Evolutionary conservation across 345 rosid species (phyloP).

Genomic region (Cardiospermum halicacabum): DNA sequence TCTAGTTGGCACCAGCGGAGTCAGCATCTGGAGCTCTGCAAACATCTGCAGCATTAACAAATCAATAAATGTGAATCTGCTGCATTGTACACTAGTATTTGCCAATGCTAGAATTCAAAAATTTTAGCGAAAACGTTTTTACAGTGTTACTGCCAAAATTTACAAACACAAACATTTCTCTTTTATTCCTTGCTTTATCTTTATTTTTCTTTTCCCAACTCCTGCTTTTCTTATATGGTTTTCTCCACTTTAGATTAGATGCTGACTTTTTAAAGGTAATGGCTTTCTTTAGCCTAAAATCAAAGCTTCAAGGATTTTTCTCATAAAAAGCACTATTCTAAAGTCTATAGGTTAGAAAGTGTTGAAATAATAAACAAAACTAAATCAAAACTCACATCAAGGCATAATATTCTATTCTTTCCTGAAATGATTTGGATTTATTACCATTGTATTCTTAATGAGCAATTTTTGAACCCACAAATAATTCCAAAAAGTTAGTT

Average conservation of each 20-base stretch:
- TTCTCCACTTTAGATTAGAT: background rate
- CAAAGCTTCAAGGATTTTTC: background rate
- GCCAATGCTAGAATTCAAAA: background rate
- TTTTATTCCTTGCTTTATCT: background rate
- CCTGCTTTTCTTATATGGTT: background rate
- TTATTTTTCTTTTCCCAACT: background rate
- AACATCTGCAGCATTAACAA: conserved; percentile 65
- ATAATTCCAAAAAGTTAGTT: no score
- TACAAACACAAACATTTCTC: background rate
- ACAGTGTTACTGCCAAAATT: no score
- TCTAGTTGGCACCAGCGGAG: conserved; percentile 88
- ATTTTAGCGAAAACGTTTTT: no score
- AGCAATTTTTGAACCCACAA: no score
- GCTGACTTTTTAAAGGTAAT: background rate
- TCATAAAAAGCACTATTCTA: no score
- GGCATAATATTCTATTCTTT: no score
- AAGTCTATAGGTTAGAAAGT: background rate
- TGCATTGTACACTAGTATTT: background rate
- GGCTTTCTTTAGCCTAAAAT: background rate
- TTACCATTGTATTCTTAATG: no score
- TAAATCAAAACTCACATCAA: no score
- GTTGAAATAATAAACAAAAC: no score
- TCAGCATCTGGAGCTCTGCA: conserved; percentile 90
- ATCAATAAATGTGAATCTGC: no score
- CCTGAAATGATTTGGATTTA: background rate